phyloP scores from a whole-genome alignment of 1,284 basidiomycete species.

The Ganoderma meredithae region DNA sequence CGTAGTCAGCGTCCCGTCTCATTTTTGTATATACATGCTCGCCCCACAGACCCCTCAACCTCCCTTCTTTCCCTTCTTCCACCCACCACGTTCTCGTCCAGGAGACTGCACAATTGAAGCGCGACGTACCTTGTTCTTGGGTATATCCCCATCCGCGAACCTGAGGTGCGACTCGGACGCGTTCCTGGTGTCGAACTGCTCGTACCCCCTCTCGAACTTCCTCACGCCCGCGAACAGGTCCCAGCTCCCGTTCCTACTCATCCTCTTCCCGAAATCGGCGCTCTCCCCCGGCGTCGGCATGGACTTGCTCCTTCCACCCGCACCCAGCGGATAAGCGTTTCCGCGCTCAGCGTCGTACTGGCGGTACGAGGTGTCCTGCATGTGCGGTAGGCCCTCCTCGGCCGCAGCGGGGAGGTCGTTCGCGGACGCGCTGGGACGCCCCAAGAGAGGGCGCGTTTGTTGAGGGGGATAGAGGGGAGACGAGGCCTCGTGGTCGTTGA shows the following conservation, averaged over 20 bases:
- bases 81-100: background rate
- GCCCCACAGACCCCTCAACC: background rate
- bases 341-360: conserved; percentile 36
- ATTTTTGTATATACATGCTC: background rate
- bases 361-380: conserved; percentile 29
- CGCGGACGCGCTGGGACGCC: conserved; percentile 14
- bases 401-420: conserved; percentile 5
- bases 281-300: conserved; percentile 28
- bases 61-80: background rate
- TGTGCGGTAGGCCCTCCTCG: conserved; percentile 15
- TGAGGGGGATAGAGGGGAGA: conserved; percentile 30
- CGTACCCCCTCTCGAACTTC: conserved; percentile 52
- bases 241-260: conserved; percentile 51
- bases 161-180: conserved; percentile 60
- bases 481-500: conserved; percentile 21
- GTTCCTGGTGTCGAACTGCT: conserved; percentile 65
- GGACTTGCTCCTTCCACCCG: background rate
- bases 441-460: conserved; percentile 24
- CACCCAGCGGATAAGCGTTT: conserved; percentile 27
- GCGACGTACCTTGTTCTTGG: conserved; percentile 57
- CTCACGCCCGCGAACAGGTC: conserved; percentile 59
- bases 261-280: conserved; percentile 21
- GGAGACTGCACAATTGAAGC: background rate
- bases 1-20: conserved; percentile 9
- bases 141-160: conserved; percentile 71